Percentiles rank a stretch among this genome's conserved stretches.
These are phyloP conservation scores for Thamnidium elegans DNA, from an alignment of 192 early-diverging fungal genomes.

Conservation along the genomic window DNA sequence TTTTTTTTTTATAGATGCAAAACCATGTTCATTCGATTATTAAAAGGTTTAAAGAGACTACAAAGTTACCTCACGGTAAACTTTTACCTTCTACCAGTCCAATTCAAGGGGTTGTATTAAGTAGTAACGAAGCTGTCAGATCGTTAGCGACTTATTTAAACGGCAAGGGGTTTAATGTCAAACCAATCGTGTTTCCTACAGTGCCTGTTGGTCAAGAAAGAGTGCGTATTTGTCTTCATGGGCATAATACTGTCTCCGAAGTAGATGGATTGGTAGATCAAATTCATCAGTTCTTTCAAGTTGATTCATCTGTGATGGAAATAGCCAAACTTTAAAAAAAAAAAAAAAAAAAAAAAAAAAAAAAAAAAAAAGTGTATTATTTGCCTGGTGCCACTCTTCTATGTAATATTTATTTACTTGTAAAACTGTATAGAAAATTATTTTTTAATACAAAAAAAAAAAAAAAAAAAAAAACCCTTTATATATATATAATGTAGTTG, in stretches of 20 bases:
- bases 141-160: slow-evolving; percentile 44
- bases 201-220: slow-evolving; percentile 76
- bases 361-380: too few relatives aligned
- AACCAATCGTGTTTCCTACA: slow-evolving; percentile 76
- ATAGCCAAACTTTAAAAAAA: too few relatives aligned
- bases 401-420: too few relatives aligned
- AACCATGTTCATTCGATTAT: slow-evolving; percentile 45
- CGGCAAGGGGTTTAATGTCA: slow-evolving; percentile 60
- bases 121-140: slow-evolving; percentile 57
- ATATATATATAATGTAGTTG: neutral
- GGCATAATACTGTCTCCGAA: slow-evolving; percentile 65
- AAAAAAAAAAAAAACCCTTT: neutral
- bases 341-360: too few relatives aligned
- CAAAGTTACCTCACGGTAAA: slow-evolving; percentile 44
- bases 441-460: neutral
- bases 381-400: too few relatives aligned
- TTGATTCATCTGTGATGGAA: too few relatives aligned
- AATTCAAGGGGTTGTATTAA: slow-evolving; percentile 76
- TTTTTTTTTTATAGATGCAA: slow-evolving; percentile 50
- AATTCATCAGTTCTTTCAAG: slow-evolving; percentile 27
- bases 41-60: slow-evolving; percentile 45
- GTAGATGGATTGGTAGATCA: slow-evolving; percentile 38
- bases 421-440: too few relatives aligned
- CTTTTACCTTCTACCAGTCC: slow-evolving; percentile 66
- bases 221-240: slow-evolving; percentile 83